Base-by-base conservation (phyloP, 768 basidiomycete species). In the Hysterangium stoloniferum region DNA sequence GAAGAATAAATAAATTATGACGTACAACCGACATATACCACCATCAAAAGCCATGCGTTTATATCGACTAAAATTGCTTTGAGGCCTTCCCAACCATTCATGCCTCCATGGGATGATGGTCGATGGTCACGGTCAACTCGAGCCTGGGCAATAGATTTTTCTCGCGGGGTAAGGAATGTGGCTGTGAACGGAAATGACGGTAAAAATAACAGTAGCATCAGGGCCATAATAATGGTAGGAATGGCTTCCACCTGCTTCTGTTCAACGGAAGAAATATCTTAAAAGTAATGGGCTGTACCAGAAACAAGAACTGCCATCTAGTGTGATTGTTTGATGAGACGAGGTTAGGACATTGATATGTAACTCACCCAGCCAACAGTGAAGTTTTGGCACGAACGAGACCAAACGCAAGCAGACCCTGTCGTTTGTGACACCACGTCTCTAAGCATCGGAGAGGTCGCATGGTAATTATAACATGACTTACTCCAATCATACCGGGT, bases 271-370 rank as follows among this genome's bases (percentile, higher is more conserved):
- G 25, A 8, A 13, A n/a, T 12, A 7, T 13, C 46, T 48, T n/a
- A 49, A 25, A 15, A 27, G 17, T 32, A 11, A 38, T 17, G 36
- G 8, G 20, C 59, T 67, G 2, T 53, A 76, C 76, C 13, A 79
- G 67, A 60, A 77, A 79, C 20, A 79, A 66, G 56, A 79, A 80
- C 55, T 80, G 78, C 78, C 77, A 80, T 48, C 77, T 77, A 33
- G 2, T 7, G 22, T 47, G 3, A 13, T 6, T 13, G 5, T 20
- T 9, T 29, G 5, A 22, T 17, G 24, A 22, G 42, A 44, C 22
- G 9, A 7, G 17, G 24, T 6, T 9, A 34, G 11, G 9, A 36
- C 42, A 27, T 24, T 43, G 32, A 40, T 3, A 3, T 22, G 25
- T 12, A 7, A 58, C 64, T 6, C 50, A 74, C 71, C 73, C 73